phyloP scores from a whole-genome alignment of 257 asterid genomes.

The Ocimum tenuiflorum region DNA sequence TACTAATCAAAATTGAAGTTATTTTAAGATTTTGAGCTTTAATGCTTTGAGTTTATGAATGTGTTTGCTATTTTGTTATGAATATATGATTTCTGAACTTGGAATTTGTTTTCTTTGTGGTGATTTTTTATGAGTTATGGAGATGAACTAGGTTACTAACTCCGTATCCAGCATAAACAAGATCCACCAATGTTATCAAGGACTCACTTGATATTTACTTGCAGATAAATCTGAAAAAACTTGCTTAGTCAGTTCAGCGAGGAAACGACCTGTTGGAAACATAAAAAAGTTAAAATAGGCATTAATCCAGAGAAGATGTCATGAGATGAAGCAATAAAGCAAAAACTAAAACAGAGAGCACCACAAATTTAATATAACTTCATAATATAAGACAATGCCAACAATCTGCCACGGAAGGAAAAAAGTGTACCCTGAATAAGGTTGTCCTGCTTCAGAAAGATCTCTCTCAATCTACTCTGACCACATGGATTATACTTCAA shows the following conservation, averaged over 20 bases:
- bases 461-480: slow-evolving; percentile 96
- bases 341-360: background rate
- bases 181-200: slow-evolving; percentile 15
- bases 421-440: slow-evolving; percentile 78
- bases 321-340: too few relatives aligned
- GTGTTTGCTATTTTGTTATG: too few relatives aligned
- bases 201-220: slow-evolving; percentile 90
- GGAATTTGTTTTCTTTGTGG: too few relatives aligned
- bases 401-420: background rate
- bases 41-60: too few relatives aligned
- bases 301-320: slow-evolving; percentile 10
- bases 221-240: slow-evolving; percentile 74
- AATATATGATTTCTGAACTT: too few relatives aligned
- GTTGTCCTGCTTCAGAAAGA: slow-evolving; percentile 94
- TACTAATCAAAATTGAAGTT: too few relatives aligned
- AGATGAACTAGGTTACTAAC: background rate
- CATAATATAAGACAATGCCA: background rate
- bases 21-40: too few relatives aligned
- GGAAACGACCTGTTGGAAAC: slow-evolving; percentile 75
- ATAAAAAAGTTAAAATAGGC: slow-evolving; percentile 12
- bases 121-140: too few relatives aligned
- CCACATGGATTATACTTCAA: slow-evolving; percentile 98
- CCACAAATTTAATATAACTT: background rate
- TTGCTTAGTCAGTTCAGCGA: slow-evolving; percentile 92
- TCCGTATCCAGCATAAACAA: background rate